Conservation (phyloP, 2,329 filamentous ascomycete species). For the Aspergillus sclerotialis region DNA sequence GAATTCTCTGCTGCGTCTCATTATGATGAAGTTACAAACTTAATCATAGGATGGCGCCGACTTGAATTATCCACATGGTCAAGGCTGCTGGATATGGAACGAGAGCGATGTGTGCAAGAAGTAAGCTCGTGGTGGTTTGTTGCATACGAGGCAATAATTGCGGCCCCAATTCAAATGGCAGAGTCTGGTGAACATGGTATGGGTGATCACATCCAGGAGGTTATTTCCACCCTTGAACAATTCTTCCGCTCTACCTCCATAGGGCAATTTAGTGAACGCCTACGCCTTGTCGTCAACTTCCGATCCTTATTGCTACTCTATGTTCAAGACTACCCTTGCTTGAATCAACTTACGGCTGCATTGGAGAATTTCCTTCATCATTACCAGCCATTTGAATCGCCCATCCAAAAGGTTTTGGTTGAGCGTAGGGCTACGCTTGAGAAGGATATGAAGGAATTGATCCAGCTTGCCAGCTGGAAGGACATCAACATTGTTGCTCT, state of each 20-base stretch:
- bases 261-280: conserved; percentile 70
- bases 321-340: conserved; percentile 49
- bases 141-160: conserved; percentile 83
- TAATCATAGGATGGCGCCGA: conserved; percentile 82
- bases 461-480: conserved; percentile 93
- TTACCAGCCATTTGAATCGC: conserved; percentile 63
- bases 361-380: conserved; percentile 71
- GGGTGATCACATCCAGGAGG: conserved; percentile 55
- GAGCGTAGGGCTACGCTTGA: conserved; percentile 70
- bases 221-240: conserved; percentile 68
- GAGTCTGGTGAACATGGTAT: conserved; percentile 55
- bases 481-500: conserved; percentile 91
- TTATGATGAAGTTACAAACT: conserved; percentile 70
- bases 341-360: conserved; percentile 56
- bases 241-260: conserved; percentile 75
- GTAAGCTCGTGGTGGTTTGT: conserved; percentile 95
- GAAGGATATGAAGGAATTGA: conserved; percentile 86
- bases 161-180: conserved; percentile 61
- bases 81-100: conserved; percentile 77
- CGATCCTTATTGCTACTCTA: conserved; percentile 60
- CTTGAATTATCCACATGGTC: conserved; percentile 91
- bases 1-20: conserved; percentile 63
- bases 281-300: conserved; percentile 60
- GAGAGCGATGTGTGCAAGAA: conserved; percentile 65
- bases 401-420: conserved; percentile 58